A percentile compares a stretch with the other conserved stretches of the same genome.
phyloP scores from a whole-genome alignment of 371 early-diverging fungal genomes.

The Chytridiales sp. region DNA sequence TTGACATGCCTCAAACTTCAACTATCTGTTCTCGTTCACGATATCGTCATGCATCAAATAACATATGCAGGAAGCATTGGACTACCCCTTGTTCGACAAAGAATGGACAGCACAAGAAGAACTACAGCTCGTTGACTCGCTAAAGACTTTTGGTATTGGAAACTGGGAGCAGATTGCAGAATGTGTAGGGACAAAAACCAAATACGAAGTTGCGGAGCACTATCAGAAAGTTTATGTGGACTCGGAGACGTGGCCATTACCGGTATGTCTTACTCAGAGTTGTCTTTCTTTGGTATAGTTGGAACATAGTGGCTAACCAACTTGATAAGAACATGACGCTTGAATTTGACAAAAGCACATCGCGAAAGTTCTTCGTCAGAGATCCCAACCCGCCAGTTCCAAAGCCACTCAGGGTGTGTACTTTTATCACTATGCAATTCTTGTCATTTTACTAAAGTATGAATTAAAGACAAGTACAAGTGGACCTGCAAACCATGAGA shows the following conservation, averaged over 20 bases:
- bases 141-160: conserved; percentile 92
- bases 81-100: conserved; percentile 79
- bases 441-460: neutral
- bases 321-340: conserved; percentile 49
- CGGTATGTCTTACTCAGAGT: conserved; percentile 46
- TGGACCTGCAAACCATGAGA: conserved; percentile 93
- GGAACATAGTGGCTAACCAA: conserved; percentile 4
- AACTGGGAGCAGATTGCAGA: conserved; percentile 96
- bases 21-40: conserved; percentile 6
- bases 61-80: conserved; percentile 66
- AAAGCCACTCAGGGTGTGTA: conserved; percentile 26
- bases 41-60: neutral
- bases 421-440: neutral
- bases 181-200: conserved; percentile 88
- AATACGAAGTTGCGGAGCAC: conserved; percentile 87
- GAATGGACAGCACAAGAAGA: conserved; percentile 99
- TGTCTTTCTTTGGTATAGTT: neutral
- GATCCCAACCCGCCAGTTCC: conserved; percentile 25
- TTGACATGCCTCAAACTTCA: neutral
- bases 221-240: conserved; percentile 84
- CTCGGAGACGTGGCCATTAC: conserved; percentile 75
- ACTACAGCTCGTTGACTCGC: conserved; percentile 87
- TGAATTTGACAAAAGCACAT: conserved; percentile 46
- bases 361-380: conserved; percentile 21
- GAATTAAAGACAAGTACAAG: conserved; percentile 66